Evolutionary conservation across 176 grass and related monocot species (phyloP).

Genomic region (Phyllostachys edulis): DNA sequence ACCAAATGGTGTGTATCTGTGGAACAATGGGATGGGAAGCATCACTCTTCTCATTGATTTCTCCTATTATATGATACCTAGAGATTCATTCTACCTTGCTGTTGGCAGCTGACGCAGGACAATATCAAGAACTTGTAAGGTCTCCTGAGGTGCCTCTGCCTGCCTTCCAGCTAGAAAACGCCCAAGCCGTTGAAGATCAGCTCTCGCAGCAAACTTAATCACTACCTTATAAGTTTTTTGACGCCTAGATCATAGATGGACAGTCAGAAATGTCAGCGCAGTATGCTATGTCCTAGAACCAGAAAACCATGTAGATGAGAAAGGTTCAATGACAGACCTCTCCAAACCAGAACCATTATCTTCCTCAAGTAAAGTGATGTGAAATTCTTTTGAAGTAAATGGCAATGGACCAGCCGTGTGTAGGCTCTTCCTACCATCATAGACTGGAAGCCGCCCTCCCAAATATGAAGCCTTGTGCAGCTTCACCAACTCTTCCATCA

Average conservation of each 20-base stretch:
- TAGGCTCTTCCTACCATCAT: too few relatives aligned
- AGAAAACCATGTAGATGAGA: neutral
- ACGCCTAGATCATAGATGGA: constrained; percentile 47
- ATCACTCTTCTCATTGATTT: too few relatives aligned
- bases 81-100: too few relatives aligned
- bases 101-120: constrained; percentile 83
- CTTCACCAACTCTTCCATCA: too few relatives aligned
- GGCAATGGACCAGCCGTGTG: too few relatives aligned
- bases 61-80: too few relatives aligned
- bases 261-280: neutral
- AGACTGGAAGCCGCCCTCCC: too few relatives aligned
- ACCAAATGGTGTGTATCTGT: too few relatives aligned
- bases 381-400: constrained; percentile 71
- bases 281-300: neutral
- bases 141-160: constrained; percentile 83
- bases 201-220: constrained; percentile 69
- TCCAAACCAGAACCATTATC: constrained; percentile 64
- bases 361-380: constrained; percentile 61
- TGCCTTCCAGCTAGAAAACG: constrained; percentile 72
- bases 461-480: too few relatives aligned
- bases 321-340: constrained; percentile 36
- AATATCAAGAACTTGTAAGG: constrained; percentile 91
- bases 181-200: constrained; percentile 65
- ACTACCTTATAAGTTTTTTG: constrained; percentile 69
- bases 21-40: too few relatives aligned